Evolutionary conservation across 768 basidiomycete genomes (phyloP).

Genomic region (Mycena rosella): DNA sequence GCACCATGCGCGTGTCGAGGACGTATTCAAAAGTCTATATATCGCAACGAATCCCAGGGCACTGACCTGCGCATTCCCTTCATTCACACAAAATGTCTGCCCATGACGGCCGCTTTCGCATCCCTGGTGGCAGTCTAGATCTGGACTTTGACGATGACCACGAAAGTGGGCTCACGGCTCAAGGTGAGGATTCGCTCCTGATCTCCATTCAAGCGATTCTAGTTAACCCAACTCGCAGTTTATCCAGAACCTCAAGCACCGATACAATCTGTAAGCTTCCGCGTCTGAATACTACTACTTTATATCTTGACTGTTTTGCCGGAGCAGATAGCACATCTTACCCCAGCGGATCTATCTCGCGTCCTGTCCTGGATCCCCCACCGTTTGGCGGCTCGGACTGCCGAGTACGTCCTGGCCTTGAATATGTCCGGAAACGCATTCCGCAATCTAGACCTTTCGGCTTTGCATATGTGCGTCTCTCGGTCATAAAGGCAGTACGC

Average conservation of each 20-base stretch:
- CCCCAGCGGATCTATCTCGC: slow-evolving; percentile 12
- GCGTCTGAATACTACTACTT: not conserved
- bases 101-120: slow-evolving; percentile 22
- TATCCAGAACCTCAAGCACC: not conserved
- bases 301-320: not conserved
- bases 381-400: slow-evolving; percentile 19
- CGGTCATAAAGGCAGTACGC: not conserved
- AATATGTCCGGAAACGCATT: slow-evolving; percentile 33
- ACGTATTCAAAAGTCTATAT: slow-evolving; percentile 6
- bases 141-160: slow-evolving; percentile 24
- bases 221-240: not conserved
- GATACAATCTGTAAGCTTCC: slow-evolving; percentile 18
- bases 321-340: slow-evolving; percentile 28
- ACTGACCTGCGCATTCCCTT: not conserved
- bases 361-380: slow-evolving; percentile 25
- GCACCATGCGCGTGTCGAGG: slow-evolving; percentile 22
- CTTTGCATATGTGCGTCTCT: slow-evolving; percentile 25
- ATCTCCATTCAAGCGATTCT: not conserved
- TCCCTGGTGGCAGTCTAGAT: slow-evolving; percentile 33
- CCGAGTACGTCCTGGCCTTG: slow-evolving; percentile 25
- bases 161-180: not conserved
- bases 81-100: slow-evolving; percentile 6
- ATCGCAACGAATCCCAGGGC: not conserved
- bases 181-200: slow-evolving; percentile 1
- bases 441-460: slow-evolving; percentile 16